Conservation (phyloP, 345 rosid species). For the Syzygium oleosum region DNA sequence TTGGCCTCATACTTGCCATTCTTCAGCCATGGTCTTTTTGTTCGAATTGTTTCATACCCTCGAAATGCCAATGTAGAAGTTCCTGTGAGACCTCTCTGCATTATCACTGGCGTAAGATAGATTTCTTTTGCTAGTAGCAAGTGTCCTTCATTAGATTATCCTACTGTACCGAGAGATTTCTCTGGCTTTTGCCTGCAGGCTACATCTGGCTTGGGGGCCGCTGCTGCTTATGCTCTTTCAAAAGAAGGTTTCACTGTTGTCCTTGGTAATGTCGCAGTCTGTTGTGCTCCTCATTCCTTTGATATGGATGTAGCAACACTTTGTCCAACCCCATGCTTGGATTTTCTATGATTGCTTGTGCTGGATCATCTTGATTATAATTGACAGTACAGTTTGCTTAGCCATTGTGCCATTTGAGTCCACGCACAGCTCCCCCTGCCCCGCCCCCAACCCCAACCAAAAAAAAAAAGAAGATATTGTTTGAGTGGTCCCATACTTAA, state of each 20-base stretch:
- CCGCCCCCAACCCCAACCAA: neutral
- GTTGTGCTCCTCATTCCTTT: neutral
- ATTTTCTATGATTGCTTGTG: neutral
- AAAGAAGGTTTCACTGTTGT: constrained; percentile 61
- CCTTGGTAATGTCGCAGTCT: constrained; percentile 42
- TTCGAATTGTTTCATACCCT: constrained; percentile 16
- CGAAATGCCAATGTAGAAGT: constrained; percentile 16
- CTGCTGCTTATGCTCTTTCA: constrained; percentile 66
- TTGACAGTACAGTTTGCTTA: neutral
- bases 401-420: neutral
- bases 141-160: neutral
- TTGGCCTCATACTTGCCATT: constrained; percentile 44
- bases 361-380: neutral
- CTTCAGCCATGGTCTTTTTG: constrained; percentile 23
- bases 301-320: neutral
- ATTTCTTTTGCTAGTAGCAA: neutral
- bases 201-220: constrained; percentile 81
- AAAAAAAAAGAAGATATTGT: too few relatives aligned
- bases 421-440: neutral
- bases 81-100: constrained; percentile 42
- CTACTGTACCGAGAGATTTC: neutral
- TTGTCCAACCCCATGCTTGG: neutral
- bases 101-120: constrained; percentile 64
- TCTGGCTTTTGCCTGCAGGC: constrained; percentile 30
- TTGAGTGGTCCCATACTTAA: too few relatives aligned